phyloP scores from a whole-genome alignment of 768 basidiomycete species.

The Mycena chlorophos region DNA sequence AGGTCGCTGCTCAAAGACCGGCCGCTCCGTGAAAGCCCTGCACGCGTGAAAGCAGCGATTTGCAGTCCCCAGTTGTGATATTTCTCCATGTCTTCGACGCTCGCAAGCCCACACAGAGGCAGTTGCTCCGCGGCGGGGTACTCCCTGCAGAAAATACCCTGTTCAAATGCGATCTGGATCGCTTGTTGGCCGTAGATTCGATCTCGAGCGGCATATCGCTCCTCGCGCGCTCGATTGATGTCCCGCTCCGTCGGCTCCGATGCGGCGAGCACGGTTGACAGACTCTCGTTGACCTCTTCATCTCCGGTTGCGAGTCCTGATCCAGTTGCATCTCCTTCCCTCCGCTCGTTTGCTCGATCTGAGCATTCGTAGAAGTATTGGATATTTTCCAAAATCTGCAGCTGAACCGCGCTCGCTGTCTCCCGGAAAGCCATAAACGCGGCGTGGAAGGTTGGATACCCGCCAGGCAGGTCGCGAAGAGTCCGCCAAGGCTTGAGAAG shows the following conservation, averaged over 20 bases:
- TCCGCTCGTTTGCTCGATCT: conserved; percentile 10
- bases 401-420: background rate
- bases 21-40: background rate
- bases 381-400: conserved; percentile 27
- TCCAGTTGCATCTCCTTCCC: background rate
- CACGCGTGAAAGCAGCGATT: background rate
- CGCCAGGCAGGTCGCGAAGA: conserved; percentile 26
- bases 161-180: background rate
- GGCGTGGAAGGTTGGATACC: conserved; percentile 16
- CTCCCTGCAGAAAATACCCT: background rate
- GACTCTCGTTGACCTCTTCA: background rate
- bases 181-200: background rate
- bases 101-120: background rate
- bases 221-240: background rate
- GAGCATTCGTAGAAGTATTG: conserved; percentile 37
- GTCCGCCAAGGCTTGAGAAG: conserved; percentile 39
- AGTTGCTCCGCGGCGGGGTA: background rate
- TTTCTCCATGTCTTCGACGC: background rate
- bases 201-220: background rate
- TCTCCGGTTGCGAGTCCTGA: conserved; percentile 2
- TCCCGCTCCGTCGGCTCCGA: background rate
- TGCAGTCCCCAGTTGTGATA: background rate
- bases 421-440: conserved; percentile 23
- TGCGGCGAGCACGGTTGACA: background rate
- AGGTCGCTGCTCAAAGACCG: conserved; percentile 1